These are phyloP conservation scores for Pythium dissotocum DNA, from an alignment of 352 stramenopile genomes.

Conservation along the genomic window DNA sequence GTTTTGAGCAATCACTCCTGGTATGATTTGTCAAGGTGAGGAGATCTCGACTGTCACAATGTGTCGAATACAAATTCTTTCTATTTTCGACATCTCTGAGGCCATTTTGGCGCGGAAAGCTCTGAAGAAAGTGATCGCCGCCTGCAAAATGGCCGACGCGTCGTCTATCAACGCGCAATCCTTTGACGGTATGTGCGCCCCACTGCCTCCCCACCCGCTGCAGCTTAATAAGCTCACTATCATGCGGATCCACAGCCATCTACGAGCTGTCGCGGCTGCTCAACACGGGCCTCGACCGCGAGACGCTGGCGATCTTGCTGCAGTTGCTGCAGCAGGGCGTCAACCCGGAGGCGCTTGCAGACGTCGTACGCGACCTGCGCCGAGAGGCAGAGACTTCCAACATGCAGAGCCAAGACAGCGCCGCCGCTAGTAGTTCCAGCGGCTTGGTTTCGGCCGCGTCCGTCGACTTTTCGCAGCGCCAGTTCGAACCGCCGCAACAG, in stretches of 20 bases:
- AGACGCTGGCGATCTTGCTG: constrained; percentile 88
- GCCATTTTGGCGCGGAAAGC: not conserved
- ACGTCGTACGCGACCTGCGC: constrained; percentile 89
- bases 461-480: constrained; percentile 16
- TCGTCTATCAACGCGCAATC: constrained; percentile 23
- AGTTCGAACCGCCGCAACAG: constrained; percentile 27
- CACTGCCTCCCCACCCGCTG: not conserved
- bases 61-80: not conserved
- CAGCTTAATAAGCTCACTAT: not conserved
- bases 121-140: not conserved
- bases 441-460: not conserved
- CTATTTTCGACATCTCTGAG: not conserved
- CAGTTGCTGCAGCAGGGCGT: constrained; percentile 88
- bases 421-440: constrained; percentile 3
- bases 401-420: constrained; percentile 1
- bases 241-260: constrained; percentile 46
- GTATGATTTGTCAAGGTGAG: not conserved
- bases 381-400: constrained; percentile 46
- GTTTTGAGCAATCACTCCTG: not conserved
- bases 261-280: constrained; percentile 90
- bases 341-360: constrained; percentile 87
- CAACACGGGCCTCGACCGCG: constrained; percentile 89
- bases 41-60: not conserved
- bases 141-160: constrained; percentile 20
- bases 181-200: constrained; percentile 19